These are phyloP conservation scores for Apiospora sp. DNA, from an alignment of 2,329 filamentous ascomycete genomes.

Conservation along the genomic window DNA sequence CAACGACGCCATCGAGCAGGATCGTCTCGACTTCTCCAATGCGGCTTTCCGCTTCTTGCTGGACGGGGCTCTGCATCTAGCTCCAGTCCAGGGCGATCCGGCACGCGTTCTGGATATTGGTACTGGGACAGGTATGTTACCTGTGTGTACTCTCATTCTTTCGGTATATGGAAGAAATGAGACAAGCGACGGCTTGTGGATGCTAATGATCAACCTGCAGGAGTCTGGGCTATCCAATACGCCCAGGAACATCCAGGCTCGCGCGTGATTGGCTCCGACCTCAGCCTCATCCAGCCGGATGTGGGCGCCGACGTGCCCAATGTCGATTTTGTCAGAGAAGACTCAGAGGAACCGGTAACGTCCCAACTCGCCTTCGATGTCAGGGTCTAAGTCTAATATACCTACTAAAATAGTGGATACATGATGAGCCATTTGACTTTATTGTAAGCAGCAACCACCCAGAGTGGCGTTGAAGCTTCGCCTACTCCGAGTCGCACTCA, in stretches of 20 bases:
- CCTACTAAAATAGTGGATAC: not conserved
- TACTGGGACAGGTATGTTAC: conserved; percentile 14
- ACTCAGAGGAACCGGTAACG: conserved; percentile 19
- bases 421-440: conserved; percentile 24
- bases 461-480: no score
- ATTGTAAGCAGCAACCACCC: not conserved
- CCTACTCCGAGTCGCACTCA: no score
- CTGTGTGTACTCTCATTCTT: no score
- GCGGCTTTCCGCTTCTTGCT: conserved; percentile 8
- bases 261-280: conserved; percentile 24
- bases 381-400: no score
- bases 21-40: conserved; percentile 26
- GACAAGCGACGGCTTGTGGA: not conserved
- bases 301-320: conserved; percentile 9
- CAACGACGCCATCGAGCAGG: conserved; percentile 27
- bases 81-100: conserved; percentile 14
- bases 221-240: conserved; percentile 26
- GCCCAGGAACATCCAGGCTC: conserved; percentile 22
- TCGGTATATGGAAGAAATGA: not conserved
- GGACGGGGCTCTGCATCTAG: conserved; percentile 10
- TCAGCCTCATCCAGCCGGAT: conserved; percentile 26
- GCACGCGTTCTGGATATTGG: conserved; percentile 20
- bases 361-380: no score
- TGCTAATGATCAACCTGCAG: not conserved
- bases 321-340: conserved; percentile 22